These are phyloP conservation scores for Thalassiosira ordinaria DNA, from an alignment of 352 stramenopile genomes.

Conservation along the genomic window DNA sequence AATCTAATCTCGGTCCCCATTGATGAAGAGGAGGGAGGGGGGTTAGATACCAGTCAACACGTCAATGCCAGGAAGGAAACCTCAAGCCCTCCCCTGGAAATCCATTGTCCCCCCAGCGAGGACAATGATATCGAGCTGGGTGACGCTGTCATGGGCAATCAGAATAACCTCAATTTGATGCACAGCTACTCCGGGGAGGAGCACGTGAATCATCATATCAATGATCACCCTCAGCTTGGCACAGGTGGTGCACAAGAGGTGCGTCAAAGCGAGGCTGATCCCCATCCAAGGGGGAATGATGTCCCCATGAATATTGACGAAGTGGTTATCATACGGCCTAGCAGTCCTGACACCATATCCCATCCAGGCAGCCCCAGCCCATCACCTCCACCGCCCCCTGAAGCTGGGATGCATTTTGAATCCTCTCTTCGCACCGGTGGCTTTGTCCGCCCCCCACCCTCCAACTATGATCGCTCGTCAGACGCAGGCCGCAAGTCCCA, in stretches of 20 bases:
- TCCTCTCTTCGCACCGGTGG: conserved; percentile 33
- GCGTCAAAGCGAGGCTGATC: too few species aligned
- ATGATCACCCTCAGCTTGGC: too few species aligned
- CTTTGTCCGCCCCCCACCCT: conserved; percentile 16
- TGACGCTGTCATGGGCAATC: too few species aligned
- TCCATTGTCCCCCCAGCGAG: conserved; percentile 1
- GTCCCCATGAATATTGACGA: too few species aligned
- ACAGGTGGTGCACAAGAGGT: neutral
- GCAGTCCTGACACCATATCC: too few species aligned
- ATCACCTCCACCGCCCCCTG: neutral
- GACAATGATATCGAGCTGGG: too few species aligned
- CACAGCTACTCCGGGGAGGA: too few species aligned
- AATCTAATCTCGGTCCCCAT: conserved; percentile 28
- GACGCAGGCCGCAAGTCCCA: too few species aligned
- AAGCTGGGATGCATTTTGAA: conserved; percentile 9
- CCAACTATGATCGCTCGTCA: too few species aligned
- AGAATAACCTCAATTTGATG: too few species aligned
- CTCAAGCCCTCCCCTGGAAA: conserved; percentile 6
- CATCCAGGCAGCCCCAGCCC: neutral
- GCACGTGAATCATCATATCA: conserved; percentile 4
- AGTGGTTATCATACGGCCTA: too few species aligned
- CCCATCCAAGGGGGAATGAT: too few species aligned
- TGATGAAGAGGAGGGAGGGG: conserved; percentile 34
- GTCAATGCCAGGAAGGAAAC: neutral
- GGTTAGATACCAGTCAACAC: conserved; percentile 2